Percentiles rank a stretch among this genome's conserved stretches.
Conservation (phyloP, 805 yeast species). For the Spathaspora hagerdaliae region DNA sequence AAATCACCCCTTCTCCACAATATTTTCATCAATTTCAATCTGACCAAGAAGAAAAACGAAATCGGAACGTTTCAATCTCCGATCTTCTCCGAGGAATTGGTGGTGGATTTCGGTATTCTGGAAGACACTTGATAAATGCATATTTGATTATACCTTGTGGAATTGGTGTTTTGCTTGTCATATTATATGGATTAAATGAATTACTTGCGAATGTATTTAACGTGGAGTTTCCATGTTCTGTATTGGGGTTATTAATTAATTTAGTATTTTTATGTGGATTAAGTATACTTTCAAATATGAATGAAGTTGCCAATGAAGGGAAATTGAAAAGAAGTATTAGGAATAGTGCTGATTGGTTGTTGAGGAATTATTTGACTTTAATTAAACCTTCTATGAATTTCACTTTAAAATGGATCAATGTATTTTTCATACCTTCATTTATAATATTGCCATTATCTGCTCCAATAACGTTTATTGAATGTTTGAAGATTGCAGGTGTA, state of each 20-base stretch:
- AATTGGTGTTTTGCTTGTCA: constrained; percentile 37
- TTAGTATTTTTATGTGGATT: constrained; percentile 42
- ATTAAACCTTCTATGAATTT: constrained; percentile 66
- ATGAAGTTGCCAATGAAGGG: neutral
- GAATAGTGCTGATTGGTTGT: constrained; percentile 14
- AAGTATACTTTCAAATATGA: constrained; percentile 20
- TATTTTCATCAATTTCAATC: no score
- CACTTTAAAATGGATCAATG: constrained; percentile 71
- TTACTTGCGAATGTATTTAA: constrained; percentile 40
- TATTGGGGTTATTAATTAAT: constrained; percentile 62
- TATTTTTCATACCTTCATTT: constrained; percentile 75
- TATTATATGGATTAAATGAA: constrained; percentile 52
- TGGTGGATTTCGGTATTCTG: constrained; percentile 31
- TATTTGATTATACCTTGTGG: constrained; percentile 50
- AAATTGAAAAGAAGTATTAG: constrained; percentile 10
- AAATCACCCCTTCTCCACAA: no score
- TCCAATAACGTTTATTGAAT: constrained; percentile 63
- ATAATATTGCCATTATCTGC: constrained; percentile 65
- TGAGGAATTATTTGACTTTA: constrained; percentile 27
- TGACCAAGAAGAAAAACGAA: no score
- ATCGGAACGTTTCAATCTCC: neutral
- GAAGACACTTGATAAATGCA: constrained; percentile 34
- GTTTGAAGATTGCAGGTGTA: constrained; percentile 69
- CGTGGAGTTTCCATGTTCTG: constrained; percentile 66
- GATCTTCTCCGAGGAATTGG: constrained; percentile 16